Evolutionary conservation across 768 basidiomycete species (phyloP).

Genomic region (Leccinum aurantiacum): DNA sequence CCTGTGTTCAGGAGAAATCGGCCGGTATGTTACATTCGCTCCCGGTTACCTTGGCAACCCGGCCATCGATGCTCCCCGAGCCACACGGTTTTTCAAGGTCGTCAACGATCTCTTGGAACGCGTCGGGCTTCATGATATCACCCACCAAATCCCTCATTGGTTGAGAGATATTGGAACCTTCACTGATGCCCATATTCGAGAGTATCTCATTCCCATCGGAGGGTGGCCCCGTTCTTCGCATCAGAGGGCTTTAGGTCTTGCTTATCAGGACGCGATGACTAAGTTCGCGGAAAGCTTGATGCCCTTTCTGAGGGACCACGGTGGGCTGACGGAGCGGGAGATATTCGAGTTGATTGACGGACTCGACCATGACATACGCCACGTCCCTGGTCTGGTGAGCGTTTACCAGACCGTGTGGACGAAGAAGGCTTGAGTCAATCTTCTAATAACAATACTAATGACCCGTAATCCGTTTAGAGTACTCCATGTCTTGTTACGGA

Average conservation of each 20-base stretch:
- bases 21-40: conserved; percentile 41
- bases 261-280: conserved; percentile 39
- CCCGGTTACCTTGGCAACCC: conserved; percentile 30
- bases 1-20: conserved; percentile 66
- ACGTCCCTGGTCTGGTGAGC: conserved; percentile 46
- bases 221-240: conserved; percentile 44
- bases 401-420: conserved; percentile 54
- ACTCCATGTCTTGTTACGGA: too few relatives aligned
- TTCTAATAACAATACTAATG: too few relatives aligned
- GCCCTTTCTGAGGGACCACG: conserved; percentile 44
- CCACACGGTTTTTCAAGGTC: conserved; percentile 35
- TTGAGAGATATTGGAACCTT: conserved; percentile 43
- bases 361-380: conserved; percentile 47
- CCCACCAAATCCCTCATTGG: conserved; percentile 36
- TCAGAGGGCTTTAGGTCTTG: conserved; percentile 41
- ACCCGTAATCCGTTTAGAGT: too few relatives aligned
- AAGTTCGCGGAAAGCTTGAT: conserved; percentile 49
- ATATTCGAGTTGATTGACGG: conserved; percentile 41
- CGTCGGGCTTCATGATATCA: conserved; percentile 41
- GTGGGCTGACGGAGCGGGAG: conserved; percentile 37
- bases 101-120: conserved; percentile 41
- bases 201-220: conserved; percentile 54
- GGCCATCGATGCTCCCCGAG: conserved; percentile 26
- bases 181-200: conserved; percentile 35
- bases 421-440: conserved; percentile 23